phyloP scores from a whole-genome alignment of 2,329 filamentous ascomycete species.

The Penicillium sp. region DNA sequence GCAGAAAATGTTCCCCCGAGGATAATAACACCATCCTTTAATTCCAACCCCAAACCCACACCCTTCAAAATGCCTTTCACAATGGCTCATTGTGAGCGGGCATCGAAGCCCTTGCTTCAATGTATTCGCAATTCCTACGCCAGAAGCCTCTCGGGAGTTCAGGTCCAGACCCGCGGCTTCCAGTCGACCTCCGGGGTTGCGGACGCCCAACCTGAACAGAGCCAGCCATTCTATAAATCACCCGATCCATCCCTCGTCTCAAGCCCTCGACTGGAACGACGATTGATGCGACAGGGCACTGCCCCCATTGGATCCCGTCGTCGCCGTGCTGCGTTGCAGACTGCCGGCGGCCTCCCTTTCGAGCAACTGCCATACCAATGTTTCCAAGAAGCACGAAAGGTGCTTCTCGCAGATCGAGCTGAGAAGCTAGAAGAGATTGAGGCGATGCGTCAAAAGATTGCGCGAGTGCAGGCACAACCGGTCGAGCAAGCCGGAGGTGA shows the following conservation, averaged over 20 bases:
- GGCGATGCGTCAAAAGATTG: slow-evolving; percentile 67
- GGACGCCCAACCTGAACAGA: slow-evolving; percentile 46
- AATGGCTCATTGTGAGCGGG: slow-evolving; percentile 47
- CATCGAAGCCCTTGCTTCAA: slow-evolving; percentile 45
- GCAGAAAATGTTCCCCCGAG: slow-evolving; percentile 41
- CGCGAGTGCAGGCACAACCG: slow-evolving; percentile 62
- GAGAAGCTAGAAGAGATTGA: slow-evolving; percentile 77
- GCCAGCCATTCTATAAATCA: slow-evolving; percentile 43
- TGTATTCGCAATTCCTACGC: slow-evolving; percentile 40
- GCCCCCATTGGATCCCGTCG: slow-evolving; percentile 80
- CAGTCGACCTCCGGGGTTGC: slow-evolving; percentile 48
- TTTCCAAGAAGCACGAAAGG: slow-evolving; percentile 90
- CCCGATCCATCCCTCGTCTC: slow-evolving; percentile 69
- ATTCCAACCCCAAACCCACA: slow-evolving; percentile 14
- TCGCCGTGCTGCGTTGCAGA: slow-evolving; percentile 71
- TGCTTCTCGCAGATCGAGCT: slow-evolving; percentile 75
- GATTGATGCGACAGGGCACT: slow-evolving; percentile 67
- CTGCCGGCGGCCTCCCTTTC: slow-evolving; percentile 72
- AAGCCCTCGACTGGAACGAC: slow-evolving; percentile 63
- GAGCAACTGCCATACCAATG: slow-evolving; percentile 95
- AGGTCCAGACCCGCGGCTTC: slow-evolving; percentile 48
- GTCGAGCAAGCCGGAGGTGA: slow-evolving; percentile 63
- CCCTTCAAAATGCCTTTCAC: slow-evolving; percentile 18
- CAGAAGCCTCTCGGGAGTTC: slow-evolving; percentile 33
- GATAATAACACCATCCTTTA: slow-evolving; percentile 20